These are phyloP conservation scores for Chlorella sp. DNA, from an alignment of 139 green algal species.

Conservation along the genomic window DNA sequence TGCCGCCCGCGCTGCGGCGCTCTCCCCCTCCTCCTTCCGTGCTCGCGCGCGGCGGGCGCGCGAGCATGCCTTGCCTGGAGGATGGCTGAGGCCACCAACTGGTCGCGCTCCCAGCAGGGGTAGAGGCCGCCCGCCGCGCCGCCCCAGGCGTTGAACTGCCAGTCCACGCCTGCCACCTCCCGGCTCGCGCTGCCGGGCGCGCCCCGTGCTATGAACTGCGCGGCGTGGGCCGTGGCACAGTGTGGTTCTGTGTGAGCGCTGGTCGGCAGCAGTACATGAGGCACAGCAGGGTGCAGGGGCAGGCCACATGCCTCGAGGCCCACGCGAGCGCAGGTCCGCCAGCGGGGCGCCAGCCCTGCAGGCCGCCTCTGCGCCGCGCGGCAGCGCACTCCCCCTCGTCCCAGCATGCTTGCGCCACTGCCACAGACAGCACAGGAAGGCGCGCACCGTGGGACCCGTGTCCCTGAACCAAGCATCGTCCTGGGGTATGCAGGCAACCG, in stretches of 20 bases:
- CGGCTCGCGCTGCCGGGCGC: background rate
- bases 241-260: no score
- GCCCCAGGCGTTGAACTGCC: conserved; percentile 66
- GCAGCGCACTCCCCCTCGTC: no score
- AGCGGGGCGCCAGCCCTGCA: no score
- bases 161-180: conserved; percentile 50
- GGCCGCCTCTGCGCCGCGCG: no score
- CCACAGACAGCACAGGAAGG: background rate
- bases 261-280: background rate
- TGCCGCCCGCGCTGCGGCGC: no score
- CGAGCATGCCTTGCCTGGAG: conserved; percentile 1
- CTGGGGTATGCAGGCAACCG: conserved; percentile 31
- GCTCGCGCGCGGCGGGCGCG: no score
- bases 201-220: conserved; percentile 36
- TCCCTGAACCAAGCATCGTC: conserved; percentile 60
- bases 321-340: no score
- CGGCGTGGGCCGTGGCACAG: no score
- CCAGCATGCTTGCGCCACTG: no score
- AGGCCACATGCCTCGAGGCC: no score
- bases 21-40: no score
- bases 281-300: background rate
- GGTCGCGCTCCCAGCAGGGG: conserved; percentile 26
- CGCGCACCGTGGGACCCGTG: conserved; percentile 42
- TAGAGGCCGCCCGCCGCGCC: conserved; percentile 38
- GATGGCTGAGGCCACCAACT: conserved; percentile 20